Evolutionary conservation across 1,284 basidiomycete species (phyloP), one percentile per base, ranked within the genome.

Genomic region (Rhodotorula glutinis): DNA sequence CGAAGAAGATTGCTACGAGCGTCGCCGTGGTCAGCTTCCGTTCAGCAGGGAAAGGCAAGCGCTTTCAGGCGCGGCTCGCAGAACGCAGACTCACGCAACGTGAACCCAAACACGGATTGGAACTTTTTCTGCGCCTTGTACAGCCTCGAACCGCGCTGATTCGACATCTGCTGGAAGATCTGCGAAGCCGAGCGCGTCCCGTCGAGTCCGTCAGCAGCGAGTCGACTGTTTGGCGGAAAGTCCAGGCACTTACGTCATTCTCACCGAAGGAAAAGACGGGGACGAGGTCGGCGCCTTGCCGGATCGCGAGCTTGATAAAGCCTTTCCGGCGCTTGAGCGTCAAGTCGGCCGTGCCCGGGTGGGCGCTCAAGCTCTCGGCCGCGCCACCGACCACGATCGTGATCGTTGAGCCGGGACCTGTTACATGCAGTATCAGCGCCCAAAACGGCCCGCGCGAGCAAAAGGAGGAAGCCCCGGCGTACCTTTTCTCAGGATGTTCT

Each of bases 231-330:
- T n/a, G n/a, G n/a, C n/a, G n/a, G n/a, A n/a, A 17, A 10, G 33
- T 7, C 9, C 33, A 40, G 9, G 21, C 3, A 82, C 88, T 75
- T 69, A 92, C 92, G 78, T 98, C 95, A 78, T 98, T 98, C 82
- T 98, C 95, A 25, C 95, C 95, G 75, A 98, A 98, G 2, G 91
- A 93, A 76, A 96, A 96, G 2, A 95, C 92, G 0, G 93, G 94
- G 0, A 97, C 93, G 13, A 97, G 83, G 75, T 92, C 90, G 53
- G 93, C 93, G 87, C 95, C 95, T 77, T 94, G 87, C 66, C 89
- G 87, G 62, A 99, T 93, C 1, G 95, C 96, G 66, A 98, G 80
- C 80, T 98, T 98, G 79, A 99, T 94, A 77, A 99, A 99, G 0
- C 94, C 72, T 41, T 75, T 61, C 44, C 78, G 65, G 41, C 70